Percentiles rank a stretch among this genome's conserved stretches.
These are phyloP conservation scores for Boletus sp. DNA, from an alignment of 1,284 basidiomycete genomes.

Conservation along the genomic window DNA sequence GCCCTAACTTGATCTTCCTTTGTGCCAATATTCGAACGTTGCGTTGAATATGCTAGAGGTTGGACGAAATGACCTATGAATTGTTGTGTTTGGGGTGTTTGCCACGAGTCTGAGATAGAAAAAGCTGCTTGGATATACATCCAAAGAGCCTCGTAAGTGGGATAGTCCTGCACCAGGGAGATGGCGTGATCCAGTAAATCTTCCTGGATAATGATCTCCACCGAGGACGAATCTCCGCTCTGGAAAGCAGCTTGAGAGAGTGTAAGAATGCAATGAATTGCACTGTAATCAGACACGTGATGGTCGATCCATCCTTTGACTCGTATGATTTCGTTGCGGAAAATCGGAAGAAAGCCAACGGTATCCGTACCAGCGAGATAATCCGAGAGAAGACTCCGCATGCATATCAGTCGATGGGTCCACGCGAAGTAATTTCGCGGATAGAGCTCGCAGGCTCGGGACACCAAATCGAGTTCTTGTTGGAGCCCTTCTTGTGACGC, in stretches of 20 bases:
- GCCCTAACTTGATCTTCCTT: not conserved
- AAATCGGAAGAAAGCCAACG: slow-evolving; percentile 30
- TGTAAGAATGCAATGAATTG: slow-evolving; percentile 51
- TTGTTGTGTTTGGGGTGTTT: not conserved
- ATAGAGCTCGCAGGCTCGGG: slow-evolving; percentile 54
- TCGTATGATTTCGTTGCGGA: slow-evolving; percentile 39
- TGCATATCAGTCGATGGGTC: slow-evolving; percentile 53
- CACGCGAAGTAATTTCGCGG: slow-evolving; percentile 70
- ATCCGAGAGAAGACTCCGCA: slow-evolving; percentile 24
- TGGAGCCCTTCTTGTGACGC: slow-evolving; percentile 34
- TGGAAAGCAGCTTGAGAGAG: slow-evolving; percentile 21
- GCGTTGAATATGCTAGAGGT: slow-evolving; percentile 10
- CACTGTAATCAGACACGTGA: slow-evolving; percentile 65
- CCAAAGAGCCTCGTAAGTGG: slow-evolving; percentile 61
- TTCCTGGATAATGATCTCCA: not conserved
- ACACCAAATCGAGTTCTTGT: slow-evolving; percentile 46
- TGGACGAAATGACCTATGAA: slow-evolving; percentile 21
- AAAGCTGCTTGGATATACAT: slow-evolving; percentile 38
- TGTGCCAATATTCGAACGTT: not conserved
- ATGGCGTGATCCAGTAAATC: slow-evolving; percentile 41
- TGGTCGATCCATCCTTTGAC: slow-evolving; percentile 52
- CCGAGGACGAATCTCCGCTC: slow-evolving; percentile 3
- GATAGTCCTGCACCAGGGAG: slow-evolving; percentile 47
- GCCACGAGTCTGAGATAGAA: slow-evolving; percentile 1
- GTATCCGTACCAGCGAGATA: slow-evolving; percentile 6